Base-by-base conservation (phyloP, 1,284 basidiomycete genomes). In the Cystobasidium slooffiae region DNA sequence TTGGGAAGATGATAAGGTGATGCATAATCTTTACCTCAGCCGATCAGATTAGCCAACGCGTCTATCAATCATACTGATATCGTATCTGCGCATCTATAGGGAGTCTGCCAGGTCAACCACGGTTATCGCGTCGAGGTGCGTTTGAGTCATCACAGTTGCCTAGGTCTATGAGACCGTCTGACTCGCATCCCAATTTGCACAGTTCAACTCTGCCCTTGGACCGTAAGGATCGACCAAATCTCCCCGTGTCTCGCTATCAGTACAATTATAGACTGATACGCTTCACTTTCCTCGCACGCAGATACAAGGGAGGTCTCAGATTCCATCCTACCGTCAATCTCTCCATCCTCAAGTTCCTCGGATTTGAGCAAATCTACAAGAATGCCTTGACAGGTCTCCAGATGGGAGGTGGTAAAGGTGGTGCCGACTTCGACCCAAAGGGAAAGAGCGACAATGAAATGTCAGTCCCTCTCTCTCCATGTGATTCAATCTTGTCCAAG, bases 311-410 rank as follows among this genome's bases (percentile, higher is more conserved):
- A 78, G 90, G 90, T 82, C 87, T 91, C 78, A 88, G 91, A 78
- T 86, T 92, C 75, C 90, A 91, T 85, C 89, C 90, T 76, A 88
- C 88, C 72, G 91, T 92, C 83, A 92, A 91, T 85, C 87, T 92
- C 53, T 90, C 89, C 78, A 91, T 92, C 83, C 87, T 92, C 83
- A 92, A 92, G 83, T 92, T 92, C 88, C 87, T 92, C 78, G 91
- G 90, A 69, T 91, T 91, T 82, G 91, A 92, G 84, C 88, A 88
- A 82, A 90, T 88, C 79, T 91, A 92, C 87, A 92, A 92, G 84
- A 92, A 92, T 83, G 90, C 91, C 49, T 86, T 92, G 43, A 91
- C 91, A 39, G 90, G 90, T 62, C 85, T 91, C 76, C 87, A 85
- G 83, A 91, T 91, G 87, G 90, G 90, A 78, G 90, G 90, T 80